Evolutionary conservation across 495 filamentous ascomycete species (phyloP), one percentile per base, ranked within the genome.

Genomic region (Oidiodendron maius): DNA sequence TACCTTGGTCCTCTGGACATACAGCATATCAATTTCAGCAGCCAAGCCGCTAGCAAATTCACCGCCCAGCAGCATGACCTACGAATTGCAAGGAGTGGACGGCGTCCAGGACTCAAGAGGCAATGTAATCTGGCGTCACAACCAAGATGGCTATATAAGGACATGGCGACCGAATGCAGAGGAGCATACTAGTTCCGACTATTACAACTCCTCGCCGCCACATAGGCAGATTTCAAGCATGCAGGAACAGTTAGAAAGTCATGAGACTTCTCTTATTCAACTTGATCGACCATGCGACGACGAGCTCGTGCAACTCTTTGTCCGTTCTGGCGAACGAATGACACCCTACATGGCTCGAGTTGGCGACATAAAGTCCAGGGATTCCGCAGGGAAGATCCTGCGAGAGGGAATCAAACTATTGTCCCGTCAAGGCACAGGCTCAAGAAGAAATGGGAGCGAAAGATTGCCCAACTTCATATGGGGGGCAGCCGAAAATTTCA

Each of bases 281-380:
- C 58, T 77, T 9, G 74, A 77, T 42, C 59, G 69, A 12, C 74
- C 74, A 0, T 71, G 66, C 43, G 71, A 76, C 53, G 74, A 77
- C 53, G 72, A 76, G 46, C 56, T 75, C 5, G 70, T 73, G 11
- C 74, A 76, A 43, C 54, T 67, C 11, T 77, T 74, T 57, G 70
- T 77, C 6, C 57, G 71, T 4, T 60, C 61, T 35, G 74, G 74
- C 6, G 10, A 16, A 15, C 8, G 35, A 18, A 46, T 46, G 22
- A 46, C 24, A n/a, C 8, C 22, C 4, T 17, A 46, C 22, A 46
- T 46, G 24, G 6, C 17, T 34, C 5, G 26, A 16, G 17, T 46
- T 30, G 43, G 43, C 12, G 18, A 46, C 22, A 46, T 46, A 11
- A 10, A 17, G 9, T 6, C 4, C 5, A 21, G 4, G 4, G 43